These are phyloP conservation scores for Penicillium sp. DNA, from an alignment of 2,329 filamentous ascomycete genomes.

Conservation along the genomic window DNA sequence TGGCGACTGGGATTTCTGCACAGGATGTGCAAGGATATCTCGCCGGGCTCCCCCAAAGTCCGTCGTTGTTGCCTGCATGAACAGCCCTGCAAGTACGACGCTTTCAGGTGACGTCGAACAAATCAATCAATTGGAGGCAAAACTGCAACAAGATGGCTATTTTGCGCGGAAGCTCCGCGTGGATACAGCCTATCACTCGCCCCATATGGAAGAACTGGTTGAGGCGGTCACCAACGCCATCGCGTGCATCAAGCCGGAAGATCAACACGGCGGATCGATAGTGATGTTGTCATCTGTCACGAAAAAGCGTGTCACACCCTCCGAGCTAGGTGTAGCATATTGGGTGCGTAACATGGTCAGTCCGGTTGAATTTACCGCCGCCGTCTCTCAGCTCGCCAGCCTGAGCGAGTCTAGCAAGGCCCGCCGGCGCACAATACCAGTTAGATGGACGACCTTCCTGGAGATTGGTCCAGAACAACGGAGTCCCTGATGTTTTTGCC, in stretches of 20 bases:
- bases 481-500: too few relatives aligned
- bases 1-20: slow-evolving; percentile 23
- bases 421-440: slow-evolving; percentile 13
- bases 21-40: slow-evolving; percentile 17
- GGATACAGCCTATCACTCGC: slow-evolving; percentile 27
- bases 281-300: slow-evolving; percentile 27
- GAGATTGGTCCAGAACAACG: slow-evolving; percentile 36
- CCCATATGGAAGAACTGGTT: slow-evolving; percentile 19
- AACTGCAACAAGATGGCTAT: slow-evolving; percentile 39
- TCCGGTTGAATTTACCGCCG: slow-evolving; percentile 23
- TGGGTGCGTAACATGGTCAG: slow-evolving; percentile 27
- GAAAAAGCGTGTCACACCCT: slow-evolving; percentile 18
- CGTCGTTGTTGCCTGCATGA: slow-evolving; percentile 42
- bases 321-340: slow-evolving; percentile 19
- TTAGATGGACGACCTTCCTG: slow-evolving; percentile 18
- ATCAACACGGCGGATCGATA: slow-evolving; percentile 10
- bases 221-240: slow-evolving; percentile 16
- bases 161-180: slow-evolving; percentile 24
- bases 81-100: slow-evolving; percentile 54
- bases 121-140: slow-evolving; percentile 45
- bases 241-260: slow-evolving; percentile 10
- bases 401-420: slow-evolving; percentile 14
- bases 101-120: slow-evolving; percentile 52
- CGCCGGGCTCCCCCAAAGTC: slow-evolving; percentile 6
- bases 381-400: slow-evolving; percentile 15